These are phyloP conservation scores for Cyclanthera cordifolia DNA, from an alignment of 306 rosid genomes.

Conservation along the genomic window DNA sequence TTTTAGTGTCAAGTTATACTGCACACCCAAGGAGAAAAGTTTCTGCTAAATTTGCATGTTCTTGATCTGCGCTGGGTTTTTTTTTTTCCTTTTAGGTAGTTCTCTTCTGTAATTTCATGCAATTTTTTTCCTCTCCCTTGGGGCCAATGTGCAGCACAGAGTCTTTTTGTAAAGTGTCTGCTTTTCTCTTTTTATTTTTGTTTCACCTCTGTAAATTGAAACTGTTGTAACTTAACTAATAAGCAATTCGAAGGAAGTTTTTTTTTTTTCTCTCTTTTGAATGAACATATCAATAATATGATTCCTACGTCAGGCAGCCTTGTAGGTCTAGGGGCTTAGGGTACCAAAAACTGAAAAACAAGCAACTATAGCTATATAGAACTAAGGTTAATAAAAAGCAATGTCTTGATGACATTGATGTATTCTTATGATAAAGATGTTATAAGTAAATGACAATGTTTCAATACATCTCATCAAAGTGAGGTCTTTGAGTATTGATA, in stretches of 20 bases:
- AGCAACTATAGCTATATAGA: no score
- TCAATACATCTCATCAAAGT: no score
- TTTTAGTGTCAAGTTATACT: neutral
- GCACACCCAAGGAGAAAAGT: constrained; percentile 3
- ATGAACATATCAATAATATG: neutral
- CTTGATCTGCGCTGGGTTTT: neutral
- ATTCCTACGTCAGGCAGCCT: neutral
- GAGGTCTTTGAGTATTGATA: no score
- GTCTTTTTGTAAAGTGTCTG: neutral
- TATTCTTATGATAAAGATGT: no score
- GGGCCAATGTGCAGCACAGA: constrained; percentile 6
- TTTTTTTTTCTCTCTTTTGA: neutral
- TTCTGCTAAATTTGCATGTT: constrained; percentile 8
- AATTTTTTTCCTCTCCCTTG: constrained; percentile 5
- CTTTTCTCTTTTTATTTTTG: neutral
- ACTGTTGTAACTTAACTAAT: neutral
- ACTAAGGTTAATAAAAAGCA: no score
- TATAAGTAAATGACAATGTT: no score
- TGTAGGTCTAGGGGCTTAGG: no score
- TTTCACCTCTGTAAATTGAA: neutral
- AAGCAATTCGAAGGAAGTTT: neutral
- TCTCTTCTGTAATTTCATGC: neutral
- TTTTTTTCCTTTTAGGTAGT: neutral
- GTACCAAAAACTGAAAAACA: no score
- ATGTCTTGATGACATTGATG: no score